Conservation (phyloP, 1,139 yeast species). For the Fermentozyma sake region DNA sequence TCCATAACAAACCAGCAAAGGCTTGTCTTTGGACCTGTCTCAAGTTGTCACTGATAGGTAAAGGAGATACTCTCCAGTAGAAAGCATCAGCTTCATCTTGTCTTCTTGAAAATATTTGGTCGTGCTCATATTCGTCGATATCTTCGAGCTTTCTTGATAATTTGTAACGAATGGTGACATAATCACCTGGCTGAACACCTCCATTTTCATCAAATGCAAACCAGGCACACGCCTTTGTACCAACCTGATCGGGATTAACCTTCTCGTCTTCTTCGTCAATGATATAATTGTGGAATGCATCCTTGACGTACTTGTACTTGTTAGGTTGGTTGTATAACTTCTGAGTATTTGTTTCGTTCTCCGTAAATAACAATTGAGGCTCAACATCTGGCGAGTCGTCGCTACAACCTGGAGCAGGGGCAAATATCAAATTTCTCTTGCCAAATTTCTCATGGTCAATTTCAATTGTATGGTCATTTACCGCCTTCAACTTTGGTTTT, state of each 20-base stretch:
- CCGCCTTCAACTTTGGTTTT: conserved; percentile 51
- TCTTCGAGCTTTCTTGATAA: conserved; percentile 47
- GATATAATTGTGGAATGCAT: conserved; percentile 85
- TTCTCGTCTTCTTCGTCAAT: conserved; percentile 56
- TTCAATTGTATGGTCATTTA: conserved; percentile 45
- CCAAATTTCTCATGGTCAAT: conserved; percentile 74
- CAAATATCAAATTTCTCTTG: conserved; percentile 64
- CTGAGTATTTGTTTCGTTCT: conserved; percentile 78
- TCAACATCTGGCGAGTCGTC: conserved; percentile 63
- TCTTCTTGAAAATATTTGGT: conserved; percentile 66
- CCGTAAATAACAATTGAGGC: conserved; percentile 77
- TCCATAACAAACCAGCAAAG: conserved; percentile 91
- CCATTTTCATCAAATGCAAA: conserved; percentile 71
- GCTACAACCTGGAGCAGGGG: conserved; percentile 81
- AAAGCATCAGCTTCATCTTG: conserved; percentile 92
- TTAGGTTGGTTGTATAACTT: conserved; percentile 63
- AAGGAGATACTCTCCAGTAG: conserved; percentile 85
- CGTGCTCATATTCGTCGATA: conserved; percentile 78
- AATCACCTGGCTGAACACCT: conserved; percentile 84
- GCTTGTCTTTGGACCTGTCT: conserved; percentile 91
- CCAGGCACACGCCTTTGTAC: conserved; percentile 81
- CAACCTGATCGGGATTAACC: conserved; percentile 64
- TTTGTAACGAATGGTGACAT: conserved; percentile 81
- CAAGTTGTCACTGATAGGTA: conserved; percentile 79
- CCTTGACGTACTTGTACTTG: conserved; percentile 63